phyloP scores from a whole-genome alignment of 108 stramenopile species.

The Cyclotella choctawhatcheeana region DNA sequence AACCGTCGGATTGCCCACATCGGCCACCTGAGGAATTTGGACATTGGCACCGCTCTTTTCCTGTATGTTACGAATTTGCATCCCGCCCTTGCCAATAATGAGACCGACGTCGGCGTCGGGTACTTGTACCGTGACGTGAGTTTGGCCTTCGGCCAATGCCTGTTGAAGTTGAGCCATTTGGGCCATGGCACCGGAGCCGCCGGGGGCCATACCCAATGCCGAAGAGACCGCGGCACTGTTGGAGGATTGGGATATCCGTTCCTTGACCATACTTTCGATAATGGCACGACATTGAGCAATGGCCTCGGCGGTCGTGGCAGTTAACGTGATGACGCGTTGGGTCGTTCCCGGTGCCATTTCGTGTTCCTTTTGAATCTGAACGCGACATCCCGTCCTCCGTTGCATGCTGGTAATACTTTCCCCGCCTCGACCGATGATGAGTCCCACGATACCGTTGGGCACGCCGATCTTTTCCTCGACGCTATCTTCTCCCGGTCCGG shows the following conservation, averaged over 20 bases:
- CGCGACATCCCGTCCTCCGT: slow-evolving; percentile 68
- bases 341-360: slow-evolving; percentile 86
- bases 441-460: slow-evolving; percentile 82
- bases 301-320: slow-evolving; percentile 69
- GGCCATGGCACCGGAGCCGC: slow-evolving; percentile 37
- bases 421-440: slow-evolving; percentile 92
- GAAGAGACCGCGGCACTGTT: no score
- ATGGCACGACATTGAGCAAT: slow-evolving; percentile 78
- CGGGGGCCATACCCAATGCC: no score
- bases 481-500: slow-evolving; percentile 43
- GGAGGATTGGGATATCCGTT: slow-evolving; percentile 51
- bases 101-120: slow-evolving; percentile 94
- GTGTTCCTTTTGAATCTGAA: slow-evolving; percentile 92
- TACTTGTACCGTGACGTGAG: slow-evolving; percentile 75
- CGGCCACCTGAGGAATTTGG: slow-evolving; percentile 91
- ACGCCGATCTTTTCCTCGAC: slow-evolving; percentile 83
- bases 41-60: slow-evolving; percentile 89
- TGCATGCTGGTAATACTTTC: slow-evolving; percentile 89
- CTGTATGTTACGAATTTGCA: slow-evolving; percentile 92
- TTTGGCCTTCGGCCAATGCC: slow-evolving; percentile 77
- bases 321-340: slow-evolving; percentile 81
- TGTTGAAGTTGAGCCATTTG: slow-evolving; percentile 74
- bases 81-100: slow-evolving; percentile 97
- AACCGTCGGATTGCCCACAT: slow-evolving; percentile 66
- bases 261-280: slow-evolving; percentile 83